Percentiles rank a stretch among this genome's conserved stretches.
Conservation (phyloP, 1,139 yeast genomes). For the Eremothecium gossypii region DNA sequence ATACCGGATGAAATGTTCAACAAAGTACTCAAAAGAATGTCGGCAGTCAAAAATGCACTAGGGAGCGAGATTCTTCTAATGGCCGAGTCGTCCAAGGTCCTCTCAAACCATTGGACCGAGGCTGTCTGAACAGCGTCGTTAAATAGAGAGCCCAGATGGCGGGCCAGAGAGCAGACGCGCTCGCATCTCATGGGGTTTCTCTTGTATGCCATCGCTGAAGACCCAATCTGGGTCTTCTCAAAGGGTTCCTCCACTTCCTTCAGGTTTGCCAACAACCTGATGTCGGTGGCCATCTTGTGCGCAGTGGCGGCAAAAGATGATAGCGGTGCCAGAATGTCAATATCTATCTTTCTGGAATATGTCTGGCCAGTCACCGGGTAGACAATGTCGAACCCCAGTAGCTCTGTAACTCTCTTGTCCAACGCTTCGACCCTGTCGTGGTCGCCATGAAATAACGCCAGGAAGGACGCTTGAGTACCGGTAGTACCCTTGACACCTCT, state of each 20-base stretch:
- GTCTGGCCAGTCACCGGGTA: slow-evolving; percentile 99
- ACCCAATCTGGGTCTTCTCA: slow-evolving; percentile 95
- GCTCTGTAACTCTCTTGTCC: slow-evolving; percentile 86
- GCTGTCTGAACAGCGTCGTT: slow-evolving; percentile 95
- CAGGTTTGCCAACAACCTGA: slow-evolving; percentile 89
- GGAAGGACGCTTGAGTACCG: slow-evolving; percentile 96
- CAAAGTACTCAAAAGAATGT: slow-evolving; percentile 81
- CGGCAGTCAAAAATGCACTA: slow-evolving; percentile 93
- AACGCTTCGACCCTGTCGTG: slow-evolving; percentile 91
- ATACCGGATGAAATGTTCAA: slow-evolving; percentile 88
- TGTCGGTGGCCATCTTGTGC: slow-evolving; percentile 96
- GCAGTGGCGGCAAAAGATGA: slow-evolving; percentile 95
- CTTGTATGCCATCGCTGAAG: slow-evolving; percentile 98
- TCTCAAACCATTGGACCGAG: slow-evolving; percentile 98
- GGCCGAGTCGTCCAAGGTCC: slow-evolving; percentile 97
- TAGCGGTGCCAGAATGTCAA: slow-evolving; percentile 85
- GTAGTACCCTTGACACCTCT: slow-evolving; percentile 99
- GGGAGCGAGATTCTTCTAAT: slow-evolving; percentile 96
- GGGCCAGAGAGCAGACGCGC: slow-evolving; percentile 92
- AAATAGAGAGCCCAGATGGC: slow-evolving; percentile 87
- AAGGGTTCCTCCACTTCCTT: slow-evolving; percentile 98
- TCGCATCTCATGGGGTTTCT: slow-evolving; percentile 99
- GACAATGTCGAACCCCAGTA: slow-evolving; percentile 86
- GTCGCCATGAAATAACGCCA: slow-evolving; percentile 90
- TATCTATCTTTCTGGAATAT: slow-evolving; percentile 93